Conservation (phyloP, 2,329 filamentous ascomycete genomes). For the Trichoderma simmonsii region DNA sequence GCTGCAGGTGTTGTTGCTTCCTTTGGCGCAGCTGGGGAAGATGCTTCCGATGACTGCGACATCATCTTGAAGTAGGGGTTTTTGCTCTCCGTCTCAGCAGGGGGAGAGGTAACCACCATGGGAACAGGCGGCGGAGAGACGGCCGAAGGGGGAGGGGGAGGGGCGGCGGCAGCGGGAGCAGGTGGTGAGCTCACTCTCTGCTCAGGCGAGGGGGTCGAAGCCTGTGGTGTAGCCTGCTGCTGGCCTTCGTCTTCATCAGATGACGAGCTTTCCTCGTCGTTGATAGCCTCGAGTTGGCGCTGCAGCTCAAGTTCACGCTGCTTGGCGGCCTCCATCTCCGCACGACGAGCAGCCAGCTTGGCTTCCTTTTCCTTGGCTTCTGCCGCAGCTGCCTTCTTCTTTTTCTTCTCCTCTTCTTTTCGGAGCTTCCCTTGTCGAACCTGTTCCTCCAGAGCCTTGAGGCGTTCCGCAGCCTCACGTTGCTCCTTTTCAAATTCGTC, state of each 20-base stretch:
- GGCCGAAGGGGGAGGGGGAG: slow-evolving; percentile 31
- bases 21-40: slow-evolving; percentile 44
- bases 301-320: slow-evolving; percentile 88
- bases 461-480: slow-evolving; percentile 74
- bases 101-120: slow-evolving; percentile 50
- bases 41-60: slow-evolving; percentile 61
- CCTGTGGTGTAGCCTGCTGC: slow-evolving; percentile 63
- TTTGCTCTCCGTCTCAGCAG: slow-evolving; percentile 72
- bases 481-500: slow-evolving; percentile 77
- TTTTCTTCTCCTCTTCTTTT: slow-evolving; percentile 94
- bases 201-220: slow-evolving; percentile 57
- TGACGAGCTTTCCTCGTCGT: slow-evolving; percentile 65
- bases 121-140: slow-evolving; percentile 51
- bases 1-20: slow-evolving; percentile 42
- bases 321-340: slow-evolving; percentile 86
- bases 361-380: slow-evolving; percentile 87
- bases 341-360: slow-evolving; percentile 77
- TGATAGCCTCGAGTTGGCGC: slow-evolving; percentile 74
- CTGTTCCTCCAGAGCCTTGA: slow-evolving; percentile 89
- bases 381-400: slow-evolving; percentile 81
- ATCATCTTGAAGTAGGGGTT: slow-evolving; percentile 95
- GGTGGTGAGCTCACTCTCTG: slow-evolving; percentile 50
- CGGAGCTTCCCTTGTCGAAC: slow-evolving; percentile 89
- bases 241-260: slow-evolving; percentile 74
- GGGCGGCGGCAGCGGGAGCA: slow-evolving; percentile 39